Evolutionary conservation across 2,329 filamentous ascomycete species (phyloP), one percentile per base, ranked within the genome.

Genomic region (Aureobasidium subglaciale): DNA sequence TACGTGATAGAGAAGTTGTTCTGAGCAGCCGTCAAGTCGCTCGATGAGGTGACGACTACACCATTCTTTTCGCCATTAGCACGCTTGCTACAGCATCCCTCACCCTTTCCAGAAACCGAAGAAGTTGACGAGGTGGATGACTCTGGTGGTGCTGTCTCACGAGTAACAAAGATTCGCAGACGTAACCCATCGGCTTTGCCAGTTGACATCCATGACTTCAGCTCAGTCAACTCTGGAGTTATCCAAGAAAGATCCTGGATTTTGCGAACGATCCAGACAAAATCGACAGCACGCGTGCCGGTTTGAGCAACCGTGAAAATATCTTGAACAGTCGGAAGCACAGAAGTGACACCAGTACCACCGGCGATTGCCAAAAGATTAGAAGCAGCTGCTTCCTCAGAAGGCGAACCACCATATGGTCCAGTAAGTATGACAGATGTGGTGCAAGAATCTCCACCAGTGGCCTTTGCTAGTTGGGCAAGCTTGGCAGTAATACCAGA

Each of bases 291-390:
- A 10, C 50, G 49, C 16, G 41, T 37, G 15, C 22, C 29, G 10
- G 34, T 18, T 7, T 37, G 27, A 25, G 45, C 13, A 30, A 41
- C 18, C 1, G 55, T 42, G 6, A 53, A 37, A 2, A 87, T 70
- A 2, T 82, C 85, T 52, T 90, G 75, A 10, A 79, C 70, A 2
- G 88, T 64, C 1, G 87, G 89, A n/a, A 82, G 71, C 20, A 90
- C 69, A 67, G 93, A 86, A 54, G 95, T 80, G 24, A 88, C 68
- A 1, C 78, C 81, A 77, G 92, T 90, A 67, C 58, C 58, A 16
- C 58, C 58, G 20, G 55, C 55, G 5, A 59, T 24, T 25, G 55
- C 38, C 7, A 59, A 34, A 11, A 59, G 24, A 20, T 57, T 57
- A 8, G 40, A 56, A 10, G 20, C 20, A 9, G 41, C 27, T 15